phyloP scores from a whole-genome alignment of 352 stramenopile genomes.

The Hyphochytrium catenoides region DNA sequence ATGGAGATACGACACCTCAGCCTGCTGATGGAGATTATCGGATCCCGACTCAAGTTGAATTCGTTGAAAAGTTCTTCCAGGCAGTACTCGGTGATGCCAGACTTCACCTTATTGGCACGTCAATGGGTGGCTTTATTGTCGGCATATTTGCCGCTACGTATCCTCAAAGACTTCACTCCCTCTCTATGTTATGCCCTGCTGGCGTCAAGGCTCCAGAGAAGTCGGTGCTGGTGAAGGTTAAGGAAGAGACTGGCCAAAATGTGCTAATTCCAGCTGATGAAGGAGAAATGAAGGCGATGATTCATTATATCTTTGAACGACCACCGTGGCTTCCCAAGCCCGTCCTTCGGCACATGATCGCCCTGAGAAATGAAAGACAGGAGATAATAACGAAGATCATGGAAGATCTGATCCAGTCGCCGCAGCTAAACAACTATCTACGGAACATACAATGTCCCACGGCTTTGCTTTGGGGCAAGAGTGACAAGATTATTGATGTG shows the following conservation, averaged over 20 bases:
- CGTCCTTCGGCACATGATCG: too few relatives aligned
- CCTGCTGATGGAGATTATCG: slow-evolving; percentile 21
- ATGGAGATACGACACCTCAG: slow-evolving; percentile 26
- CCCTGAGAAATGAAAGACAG: too few relatives aligned
- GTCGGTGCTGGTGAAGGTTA: slow-evolving; percentile 22
- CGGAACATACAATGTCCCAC: too few relatives aligned
- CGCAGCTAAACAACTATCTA: too few relatives aligned
- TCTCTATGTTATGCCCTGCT: slow-evolving; percentile 42
- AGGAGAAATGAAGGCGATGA: too few relatives aligned
- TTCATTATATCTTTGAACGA: too few relatives aligned
- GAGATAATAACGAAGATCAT: too few relatives aligned
- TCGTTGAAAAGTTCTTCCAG: slow-evolving; percentile 28
- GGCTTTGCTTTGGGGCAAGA: too few relatives aligned
- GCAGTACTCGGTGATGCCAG: slow-evolving; percentile 21
- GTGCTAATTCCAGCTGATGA: too few relatives aligned
- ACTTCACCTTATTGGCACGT: slow-evolving; percentile 39
- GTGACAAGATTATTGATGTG: too few relatives aligned
- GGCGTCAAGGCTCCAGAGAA: slow-evolving; percentile 35
- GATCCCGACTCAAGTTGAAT: slow-evolving; percentile 20
- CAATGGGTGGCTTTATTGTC: slow-evolving; percentile 43
- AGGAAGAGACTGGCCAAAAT: slow-evolving; percentile 34
- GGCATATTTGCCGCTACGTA: slow-evolving; percentile 36
- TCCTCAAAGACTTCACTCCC: slow-evolving; percentile 20
- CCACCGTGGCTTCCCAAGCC: too few relatives aligned
- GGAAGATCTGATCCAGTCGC: too few relatives aligned